Evolutionary conservation across 306 rosid genomes (phyloP).

Genomic region (Crataegus laevigata): DNA sequence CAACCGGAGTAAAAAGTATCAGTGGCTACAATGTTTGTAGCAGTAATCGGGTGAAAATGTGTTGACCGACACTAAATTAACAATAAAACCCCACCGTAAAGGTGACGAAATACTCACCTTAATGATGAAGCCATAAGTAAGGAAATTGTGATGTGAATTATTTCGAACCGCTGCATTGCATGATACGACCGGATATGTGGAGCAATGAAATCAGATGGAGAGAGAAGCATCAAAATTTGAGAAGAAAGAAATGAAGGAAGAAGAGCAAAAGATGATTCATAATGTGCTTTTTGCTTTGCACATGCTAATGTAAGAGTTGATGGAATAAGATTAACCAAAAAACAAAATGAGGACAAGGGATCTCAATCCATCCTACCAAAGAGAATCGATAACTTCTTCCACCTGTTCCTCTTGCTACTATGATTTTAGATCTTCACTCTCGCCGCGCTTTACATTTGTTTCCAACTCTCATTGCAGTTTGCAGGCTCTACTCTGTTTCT

Average conservation of each 20-base stretch:
- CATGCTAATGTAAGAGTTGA: conserved; percentile 22
- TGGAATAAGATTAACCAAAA: conserved; percentile 21
- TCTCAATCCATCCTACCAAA: conserved; percentile 7
- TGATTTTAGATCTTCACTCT: conserved; percentile 32
- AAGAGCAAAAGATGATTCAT: conserved; percentile 17
- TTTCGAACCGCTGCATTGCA: not conserved
- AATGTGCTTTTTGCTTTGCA: conserved; percentile 26
- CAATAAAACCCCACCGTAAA: too few relatives aligned
- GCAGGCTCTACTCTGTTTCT: conserved; percentile 29
- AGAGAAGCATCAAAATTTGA: not conserved
- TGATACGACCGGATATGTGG: not conserved
- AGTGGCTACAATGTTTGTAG: too few relatives aligned
- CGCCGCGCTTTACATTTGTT: conserved; percentile 83
- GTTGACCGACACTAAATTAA: too few relatives aligned
- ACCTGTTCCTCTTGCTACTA: conserved; percentile 40
- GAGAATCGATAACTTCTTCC: conserved; percentile 43
- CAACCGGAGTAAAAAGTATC: too few relatives aligned
- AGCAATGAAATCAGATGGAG: not conserved
- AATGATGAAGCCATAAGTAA: too few relatives aligned
- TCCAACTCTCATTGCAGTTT: conserved; percentile 51
- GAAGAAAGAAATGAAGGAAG: not conserved
- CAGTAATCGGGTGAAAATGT: too few relatives aligned
- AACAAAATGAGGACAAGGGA: conserved; percentile 39
- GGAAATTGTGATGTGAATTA: too few relatives aligned
- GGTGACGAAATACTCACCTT: too few relatives aligned